Base-by-base conservation (phyloP, 768 basidiomycete genomes). In the Lenzites betulinus region DNA sequence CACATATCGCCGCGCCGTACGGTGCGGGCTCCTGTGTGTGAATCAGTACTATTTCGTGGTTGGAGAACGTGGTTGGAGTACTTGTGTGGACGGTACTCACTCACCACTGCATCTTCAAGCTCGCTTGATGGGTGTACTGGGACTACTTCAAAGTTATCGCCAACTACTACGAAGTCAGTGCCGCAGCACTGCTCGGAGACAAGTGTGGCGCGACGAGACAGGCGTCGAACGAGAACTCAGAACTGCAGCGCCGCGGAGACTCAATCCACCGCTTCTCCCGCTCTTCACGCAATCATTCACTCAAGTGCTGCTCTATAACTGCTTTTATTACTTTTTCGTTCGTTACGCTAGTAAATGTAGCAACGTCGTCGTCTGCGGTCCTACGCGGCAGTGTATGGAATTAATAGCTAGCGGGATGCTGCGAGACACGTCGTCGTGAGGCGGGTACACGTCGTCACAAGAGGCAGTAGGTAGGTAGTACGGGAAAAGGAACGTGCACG, bases 321-420 rank as follows among this genome's bases (percentile, higher is more conserved):
- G 62, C 57, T 54, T 63, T 59, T 46, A 51, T 59, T 59, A 58
- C 30, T 36, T 57, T 57, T 56, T 61, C 61, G 47, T 58, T 63
- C 62, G 62, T 59, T 54, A 63, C 49, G 26, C 47, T 63, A 63
- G 57, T 36, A 44, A 43, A 51, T 57, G 55, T 63, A 58, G 47
- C 50, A 58, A 63, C 13, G 53, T 49, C 58, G 58, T 63, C 62
- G 42, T 58, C 57, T 59, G 56, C 57, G 28, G 51, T 53, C 61
- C 55, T 53, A 58, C 61, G 61, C 61, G 51, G 43, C 41, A 50
- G 52, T 58, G 49, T 36, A 54, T 56, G 39, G 52, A 49, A 54
- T 46, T 53, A 57, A 47, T 57, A 41, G 47, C 54, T 57, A 41
- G 47, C 54, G 38, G 56, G 33, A n/a, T 30, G 56, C 53, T 50